Conservation (phyloP, 2,329 filamentous ascomycete species). For the Cytospora mali region DNA sequence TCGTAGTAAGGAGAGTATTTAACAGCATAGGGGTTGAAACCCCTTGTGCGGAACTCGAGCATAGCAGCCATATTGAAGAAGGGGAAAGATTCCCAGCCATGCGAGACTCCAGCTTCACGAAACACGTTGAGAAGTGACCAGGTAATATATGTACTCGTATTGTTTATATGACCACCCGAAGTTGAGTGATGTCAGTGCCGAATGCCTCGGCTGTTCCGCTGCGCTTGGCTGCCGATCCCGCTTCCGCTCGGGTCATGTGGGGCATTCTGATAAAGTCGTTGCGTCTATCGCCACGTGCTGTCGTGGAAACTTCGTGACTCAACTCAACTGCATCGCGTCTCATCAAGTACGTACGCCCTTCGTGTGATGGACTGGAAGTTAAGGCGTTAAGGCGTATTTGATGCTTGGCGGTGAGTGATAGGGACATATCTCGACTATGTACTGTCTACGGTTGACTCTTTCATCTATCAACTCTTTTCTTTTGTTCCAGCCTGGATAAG, state of each 20-base stretch:
- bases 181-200: constrained; percentile 21
- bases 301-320: constrained; percentile 25
- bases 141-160: not conserved
- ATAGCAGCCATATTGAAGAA: constrained; percentile 55
- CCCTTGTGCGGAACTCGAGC: constrained; percentile 92
- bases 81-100: constrained; percentile 5
- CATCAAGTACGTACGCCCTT: too few relatives aligned
- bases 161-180: not conserved
- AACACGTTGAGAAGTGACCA: not conserved
- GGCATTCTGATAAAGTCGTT: not conserved
- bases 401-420: too few relatives aligned
- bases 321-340: not conserved
- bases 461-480: not conserved
- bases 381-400: too few relatives aligned
- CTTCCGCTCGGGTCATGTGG: not conserved
- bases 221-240: constrained; percentile 17
- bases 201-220: constrained; percentile 24
- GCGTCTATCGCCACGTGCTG: constrained; percentile 19
- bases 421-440: not conserved
- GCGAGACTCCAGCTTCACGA: not conserved
- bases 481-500: constrained; percentile 1
- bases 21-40: constrained; percentile 94
- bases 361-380: too few relatives aligned
- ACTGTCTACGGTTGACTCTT: not conserved
- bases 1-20: constrained; percentile 99